Conservation (phyloP, 140 eudicot genomes). For the Oenanthe javanica region DNA sequence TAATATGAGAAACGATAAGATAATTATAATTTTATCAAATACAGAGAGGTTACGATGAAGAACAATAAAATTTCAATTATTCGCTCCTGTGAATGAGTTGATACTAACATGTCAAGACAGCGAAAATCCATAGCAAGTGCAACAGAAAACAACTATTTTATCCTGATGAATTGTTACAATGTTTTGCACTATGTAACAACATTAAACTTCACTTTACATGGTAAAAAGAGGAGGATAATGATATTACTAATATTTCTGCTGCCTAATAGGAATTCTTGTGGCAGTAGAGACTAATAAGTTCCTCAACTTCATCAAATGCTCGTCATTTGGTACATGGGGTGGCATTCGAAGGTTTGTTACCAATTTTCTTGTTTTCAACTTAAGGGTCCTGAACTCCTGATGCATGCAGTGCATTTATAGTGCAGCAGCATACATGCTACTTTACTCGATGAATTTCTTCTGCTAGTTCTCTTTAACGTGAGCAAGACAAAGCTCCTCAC, state of each 20-base stretch:
- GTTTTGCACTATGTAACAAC: slow-evolving; percentile 25
- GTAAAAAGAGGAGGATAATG: not conserved
- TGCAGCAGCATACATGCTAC: slow-evolving; percentile 71
- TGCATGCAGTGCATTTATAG: slow-evolving; percentile 74
- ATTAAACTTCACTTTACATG: slow-evolving; percentile 2
- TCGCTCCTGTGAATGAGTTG: not conserved
- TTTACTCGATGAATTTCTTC: slow-evolving; percentile 43
- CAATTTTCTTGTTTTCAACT: slow-evolving; percentile 74
- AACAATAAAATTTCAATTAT: not conserved
- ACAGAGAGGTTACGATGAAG: not conserved
- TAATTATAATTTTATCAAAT: slow-evolving; percentile 5
- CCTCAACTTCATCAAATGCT: slow-evolving; percentile 69
- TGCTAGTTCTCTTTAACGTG: slow-evolving; percentile 24
- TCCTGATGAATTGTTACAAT: slow-evolving; percentile 3
- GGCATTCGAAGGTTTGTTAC: slow-evolving; percentile 75
- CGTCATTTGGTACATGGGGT: slow-evolving; percentile 77
- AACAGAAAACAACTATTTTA: not conserved
- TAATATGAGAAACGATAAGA: not conserved
- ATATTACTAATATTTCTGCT: not conserved
- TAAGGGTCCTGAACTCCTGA: slow-evolving; percentile 94
- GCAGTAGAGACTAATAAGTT: slow-evolving; percentile 51
- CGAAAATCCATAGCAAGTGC: not conserved
- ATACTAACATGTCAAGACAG: slow-evolving; percentile 18
- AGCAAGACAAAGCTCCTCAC: slow-evolving; percentile 18
- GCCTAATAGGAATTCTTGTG: slow-evolving; percentile 24